Base-by-base conservation (phyloP, 192 early-diverging fungal genomes). In the Coemansia sp. region DNA sequence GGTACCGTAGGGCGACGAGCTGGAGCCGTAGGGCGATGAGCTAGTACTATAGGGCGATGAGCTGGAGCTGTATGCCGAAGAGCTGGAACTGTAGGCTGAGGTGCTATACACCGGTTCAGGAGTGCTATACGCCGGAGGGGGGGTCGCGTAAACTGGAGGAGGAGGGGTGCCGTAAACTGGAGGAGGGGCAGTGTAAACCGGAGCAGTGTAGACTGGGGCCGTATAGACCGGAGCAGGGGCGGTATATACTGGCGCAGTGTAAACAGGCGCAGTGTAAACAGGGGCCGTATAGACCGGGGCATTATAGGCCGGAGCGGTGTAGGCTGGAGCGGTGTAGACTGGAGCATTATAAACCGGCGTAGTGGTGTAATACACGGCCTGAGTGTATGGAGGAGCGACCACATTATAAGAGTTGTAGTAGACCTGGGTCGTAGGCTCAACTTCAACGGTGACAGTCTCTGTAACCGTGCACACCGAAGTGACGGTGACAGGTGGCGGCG, bases 401-500 rank as follows among this genome's bases (percentile, higher is more conserved):
- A 31, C 27, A 8, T 27, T 55, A 31, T 55, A 55, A 27, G 53
- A 55, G 53, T 31, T 55, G 53, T 31, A 31, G 53, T 66, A 47
- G 11, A 65, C 22, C n/a, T 66, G 68, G 1, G 49, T 63, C 33
- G 70, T 68, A 15, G 70, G 70, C 2, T 58, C 66, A 58, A 77
- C 70, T 20, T 71, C 70, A 41, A 65, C 13, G 2, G 74, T 69
- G 39, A 71, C 62, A 3, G 64, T 70, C 5, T 55, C 63, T 12
- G 79, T 75, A 33, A 73, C 49, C 7, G 79, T 75, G 40, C 31
- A 49, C 33, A 70, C 63, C 38, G 66, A 75, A 10, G 78, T 80
- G n/a, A 80, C 66, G 1, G 78, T 80, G 31, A 80, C 72, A 34
- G 78, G 65, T 11, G 78, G 78, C 16, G 72, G 78, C 0, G 78